Conservation (phyloP, 495 filamentous ascomycete genomes). For the Polyplosphaeria fusca region DNA sequence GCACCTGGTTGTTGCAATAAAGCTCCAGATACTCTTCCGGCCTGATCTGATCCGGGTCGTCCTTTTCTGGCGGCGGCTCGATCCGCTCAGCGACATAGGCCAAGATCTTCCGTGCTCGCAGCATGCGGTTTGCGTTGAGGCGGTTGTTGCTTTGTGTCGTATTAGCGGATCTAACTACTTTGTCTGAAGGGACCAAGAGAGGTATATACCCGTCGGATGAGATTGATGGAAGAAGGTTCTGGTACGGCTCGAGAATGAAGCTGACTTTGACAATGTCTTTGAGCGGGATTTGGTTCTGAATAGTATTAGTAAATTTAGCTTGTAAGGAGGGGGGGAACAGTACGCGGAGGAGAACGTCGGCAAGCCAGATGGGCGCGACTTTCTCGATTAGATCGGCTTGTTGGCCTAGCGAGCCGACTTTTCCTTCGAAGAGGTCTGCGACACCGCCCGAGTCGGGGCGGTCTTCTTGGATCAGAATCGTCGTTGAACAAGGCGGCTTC, state of each 20-base stretch:
- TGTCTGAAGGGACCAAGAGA: slow-evolving; percentile 24
- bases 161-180: slow-evolving; percentile 27
- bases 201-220: slow-evolving; percentile 40
- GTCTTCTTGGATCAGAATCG: slow-evolving; percentile 93
- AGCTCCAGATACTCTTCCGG: slow-evolving; percentile 92
- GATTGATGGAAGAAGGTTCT: slow-evolving; percentile 63
- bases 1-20: slow-evolving; percentile 86
- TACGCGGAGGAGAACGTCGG: slow-evolving; percentile 80
- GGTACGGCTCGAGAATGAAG: slow-evolving; percentile 83
- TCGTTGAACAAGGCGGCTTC: slow-evolving; percentile 72
- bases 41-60: slow-evolving; percentile 58
- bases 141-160: slow-evolving; percentile 63
- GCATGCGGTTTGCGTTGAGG: slow-evolving; percentile 94
- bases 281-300: slow-evolving; percentile 70
- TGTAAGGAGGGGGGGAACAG: slow-evolving; percentile 7
- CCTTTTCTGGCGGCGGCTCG: slow-evolving; percentile 55
- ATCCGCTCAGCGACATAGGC: slow-evolving; percentile 89
- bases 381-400: slow-evolving; percentile 83
- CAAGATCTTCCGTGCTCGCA: slow-evolving; percentile 91
- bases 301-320: too few relatives aligned
- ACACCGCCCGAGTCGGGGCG: slow-evolving; percentile 81
- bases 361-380: slow-evolving; percentile 83
- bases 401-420: slow-evolving; percentile 68
- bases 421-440: slow-evolving; percentile 87
- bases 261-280: slow-evolving; percentile 95